Percentiles rank a stretch among this genome's conserved stretches.
phyloP scores from a whole-genome alignment of 2,329 filamentous ascomycete genomes.

The Cladobotryum protrusum region DNA sequence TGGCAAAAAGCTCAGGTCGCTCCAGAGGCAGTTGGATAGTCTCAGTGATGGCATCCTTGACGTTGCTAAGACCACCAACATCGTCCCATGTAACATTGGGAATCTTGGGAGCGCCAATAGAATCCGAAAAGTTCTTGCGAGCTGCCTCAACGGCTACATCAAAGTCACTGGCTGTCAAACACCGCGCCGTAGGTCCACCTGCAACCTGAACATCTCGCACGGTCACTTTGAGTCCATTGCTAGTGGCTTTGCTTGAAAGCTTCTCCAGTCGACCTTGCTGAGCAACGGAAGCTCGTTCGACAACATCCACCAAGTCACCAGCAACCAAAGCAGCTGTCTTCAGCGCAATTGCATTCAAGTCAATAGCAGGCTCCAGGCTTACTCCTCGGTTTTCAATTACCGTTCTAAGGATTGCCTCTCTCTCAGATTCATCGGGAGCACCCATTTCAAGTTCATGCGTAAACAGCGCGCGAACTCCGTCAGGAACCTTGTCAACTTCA shows the following conservation, averaged over 20 bases:
- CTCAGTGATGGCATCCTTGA: conserved; percentile 95
- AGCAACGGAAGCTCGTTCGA: conserved; percentile 79
- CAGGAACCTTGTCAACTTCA: conserved; percentile 89
- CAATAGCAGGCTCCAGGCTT: conserved; percentile 74
- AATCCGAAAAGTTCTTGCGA: conserved; percentile 95
- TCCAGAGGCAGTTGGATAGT: conserved; percentile 92
- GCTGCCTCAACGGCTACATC: conserved; percentile 91
- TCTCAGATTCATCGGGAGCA: conserved; percentile 85
- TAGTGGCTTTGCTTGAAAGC: conserved; percentile 49
- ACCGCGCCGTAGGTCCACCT: conserved; percentile 72
- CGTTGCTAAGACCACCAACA: conserved; percentile 84
- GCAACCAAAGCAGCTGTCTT: conserved; percentile 96
- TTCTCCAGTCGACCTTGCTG: conserved; percentile 68
- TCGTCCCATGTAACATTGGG: conserved; percentile 96
- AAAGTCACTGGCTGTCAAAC: conserved; percentile 77
- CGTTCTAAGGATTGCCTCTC: conserved; percentile 77
- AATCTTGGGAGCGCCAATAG: conserved; percentile 96
- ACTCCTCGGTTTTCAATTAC: conserved; percentile 73
- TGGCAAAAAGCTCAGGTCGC: conserved; percentile 87
- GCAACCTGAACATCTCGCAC: conserved; percentile 81
- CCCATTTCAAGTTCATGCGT: conserved; percentile 92
- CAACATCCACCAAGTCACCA: conserved; percentile 88
- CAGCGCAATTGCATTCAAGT: conserved; percentile 76
- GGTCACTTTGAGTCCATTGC: conserved; percentile 43
- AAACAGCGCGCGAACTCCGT: conserved; percentile 83